Conservation (phyloP, 495 filamentous ascomycete species). For the Pseudotulostoma volvatum region DNA sequence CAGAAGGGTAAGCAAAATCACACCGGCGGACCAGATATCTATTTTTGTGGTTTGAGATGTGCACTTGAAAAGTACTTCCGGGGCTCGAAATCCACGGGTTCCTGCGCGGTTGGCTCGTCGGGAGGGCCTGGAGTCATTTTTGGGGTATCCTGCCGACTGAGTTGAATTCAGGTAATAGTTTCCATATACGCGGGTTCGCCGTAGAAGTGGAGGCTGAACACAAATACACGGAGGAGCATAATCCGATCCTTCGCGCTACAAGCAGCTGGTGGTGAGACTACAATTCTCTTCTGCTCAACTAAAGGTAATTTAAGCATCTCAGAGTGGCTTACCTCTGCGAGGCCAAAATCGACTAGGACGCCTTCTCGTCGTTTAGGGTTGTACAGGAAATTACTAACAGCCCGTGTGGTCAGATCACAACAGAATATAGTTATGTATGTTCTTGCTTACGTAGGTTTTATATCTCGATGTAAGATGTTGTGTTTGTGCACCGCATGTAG, state of each 20-base stretch:
- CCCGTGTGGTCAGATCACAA: too few species aligned
- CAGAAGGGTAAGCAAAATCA: slow-evolving; percentile 83
- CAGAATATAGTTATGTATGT: too few species aligned
- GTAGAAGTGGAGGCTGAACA: slow-evolving; percentile 21
- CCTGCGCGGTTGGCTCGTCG: slow-evolving; percentile 86
- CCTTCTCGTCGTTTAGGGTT: slow-evolving; percentile 65
- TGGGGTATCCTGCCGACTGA: slow-evolving; percentile 55
- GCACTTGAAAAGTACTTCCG: slow-evolving; percentile 94
- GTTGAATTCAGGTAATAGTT: slow-evolving; percentile 27
- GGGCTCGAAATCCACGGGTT: slow-evolving; percentile 90
- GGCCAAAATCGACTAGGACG: slow-evolving; percentile 89
- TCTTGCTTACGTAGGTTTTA: slow-evolving; percentile 73
- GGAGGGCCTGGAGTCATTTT: slow-evolving; percentile 73
- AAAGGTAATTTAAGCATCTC: not conserved
- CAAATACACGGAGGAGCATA: slow-evolving; percentile 27
- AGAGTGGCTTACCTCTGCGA: slow-evolving; percentile 52
- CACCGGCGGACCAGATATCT: slow-evolving; percentile 92
- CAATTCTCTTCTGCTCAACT: not conserved
- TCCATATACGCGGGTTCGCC: slow-evolving; percentile 21
- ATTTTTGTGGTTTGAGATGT: slow-evolving; percentile 92
- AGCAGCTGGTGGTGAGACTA: not conserved
- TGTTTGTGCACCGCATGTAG: slow-evolving; percentile 66
- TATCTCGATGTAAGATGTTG: slow-evolving; percentile 84
- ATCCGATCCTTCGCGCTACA: slow-evolving; percentile 28
- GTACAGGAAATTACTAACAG: slow-evolving; percentile 81